Conservation (phyloP, 1,284 basidiomycete species). For the Ganoderma resinaceum region DNA sequence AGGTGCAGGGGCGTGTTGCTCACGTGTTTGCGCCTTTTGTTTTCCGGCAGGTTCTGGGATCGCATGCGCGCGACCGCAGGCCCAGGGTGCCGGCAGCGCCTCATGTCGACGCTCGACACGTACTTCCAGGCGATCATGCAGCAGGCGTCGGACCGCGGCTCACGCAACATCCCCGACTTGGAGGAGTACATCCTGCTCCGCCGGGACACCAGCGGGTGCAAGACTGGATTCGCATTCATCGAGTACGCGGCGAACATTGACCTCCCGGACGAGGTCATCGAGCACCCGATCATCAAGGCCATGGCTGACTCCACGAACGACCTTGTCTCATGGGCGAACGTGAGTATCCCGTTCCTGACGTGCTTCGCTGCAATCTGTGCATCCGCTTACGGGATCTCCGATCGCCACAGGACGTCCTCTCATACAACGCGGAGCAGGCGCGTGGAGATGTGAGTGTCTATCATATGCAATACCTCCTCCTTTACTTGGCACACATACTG, state of each 20-base stretch:
- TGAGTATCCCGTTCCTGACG: conserved; percentile 27
- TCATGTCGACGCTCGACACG: conserved; percentile 45
- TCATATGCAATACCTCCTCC: not conserved
- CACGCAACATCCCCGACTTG: conserved; percentile 42
- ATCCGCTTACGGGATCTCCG: conserved; percentile 18
- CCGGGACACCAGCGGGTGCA: conserved; percentile 50
- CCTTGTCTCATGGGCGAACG: conserved; percentile 51
- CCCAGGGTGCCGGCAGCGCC: conserved; percentile 43
- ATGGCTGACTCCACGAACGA: conserved; percentile 45
- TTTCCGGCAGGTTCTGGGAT: conserved; percentile 46
- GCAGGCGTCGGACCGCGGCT: conserved; percentile 49
- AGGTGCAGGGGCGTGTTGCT: conserved; percentile 7
- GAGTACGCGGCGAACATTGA: conserved; percentile 44
- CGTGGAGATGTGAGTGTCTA: conserved; percentile 46
- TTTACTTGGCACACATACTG: conserved; percentile 4
- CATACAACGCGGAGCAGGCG: conserved; percentile 52
- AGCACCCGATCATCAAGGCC: conserved; percentile 46
- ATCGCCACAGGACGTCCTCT: conserved; percentile 46
- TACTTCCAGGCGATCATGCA: conserved; percentile 50
- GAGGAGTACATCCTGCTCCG: conserved; percentile 48
- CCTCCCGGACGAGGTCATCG: conserved; percentile 49
- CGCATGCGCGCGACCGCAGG: conserved; percentile 43
- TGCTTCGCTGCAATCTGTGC: not conserved
- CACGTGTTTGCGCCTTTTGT: conserved; percentile 20
- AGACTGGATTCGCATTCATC: conserved; percentile 48